phyloP scores from a whole-genome alignment of 495 filamentous ascomycete species.

The Podospora comata region DNA sequence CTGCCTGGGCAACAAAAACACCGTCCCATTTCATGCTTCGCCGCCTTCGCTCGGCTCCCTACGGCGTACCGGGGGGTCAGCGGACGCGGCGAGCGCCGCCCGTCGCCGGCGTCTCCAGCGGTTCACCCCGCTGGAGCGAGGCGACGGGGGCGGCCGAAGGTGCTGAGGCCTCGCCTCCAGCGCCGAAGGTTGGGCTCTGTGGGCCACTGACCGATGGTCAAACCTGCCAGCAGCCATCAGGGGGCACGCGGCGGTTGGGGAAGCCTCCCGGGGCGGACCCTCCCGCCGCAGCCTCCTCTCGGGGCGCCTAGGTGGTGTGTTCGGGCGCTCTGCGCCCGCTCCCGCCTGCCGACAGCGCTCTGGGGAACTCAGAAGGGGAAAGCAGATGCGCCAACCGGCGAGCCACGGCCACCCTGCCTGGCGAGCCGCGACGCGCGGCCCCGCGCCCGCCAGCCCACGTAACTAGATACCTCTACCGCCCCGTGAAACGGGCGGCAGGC shows the following conservation, averaged over 20 bases:
- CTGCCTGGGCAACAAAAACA: background rate
- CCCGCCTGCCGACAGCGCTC: constrained; percentile 19
- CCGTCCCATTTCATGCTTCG: constrained; percentile 15
- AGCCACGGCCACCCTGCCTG: constrained; percentile 21
- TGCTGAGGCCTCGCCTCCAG: constrained; percentile 1
- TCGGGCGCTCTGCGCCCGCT: constrained; percentile 1
- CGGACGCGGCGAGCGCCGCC: constrained; percentile 15
- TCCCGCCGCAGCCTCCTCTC: constrained; percentile 17
- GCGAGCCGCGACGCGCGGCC: constrained; percentile 16
- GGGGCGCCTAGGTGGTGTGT: constrained; percentile 10
- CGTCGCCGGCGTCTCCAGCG: constrained; percentile 9
- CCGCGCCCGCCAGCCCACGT: constrained; percentile 20
- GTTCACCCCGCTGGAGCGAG: background rate
- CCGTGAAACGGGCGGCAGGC: constrained; percentile 23
- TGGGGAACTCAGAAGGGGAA: constrained; percentile 27
- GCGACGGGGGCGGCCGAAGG: background rate
- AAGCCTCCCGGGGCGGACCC: constrained; percentile 20
- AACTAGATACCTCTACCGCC: constrained; percentile 26
- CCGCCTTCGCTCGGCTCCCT: constrained; percentile 19
- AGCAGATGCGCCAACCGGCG: constrained; percentile 18
- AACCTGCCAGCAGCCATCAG: constrained; percentile 38
- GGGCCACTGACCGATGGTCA: constrained; percentile 50
- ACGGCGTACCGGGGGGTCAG: constrained; percentile 17
- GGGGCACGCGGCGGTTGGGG: constrained; percentile 43
- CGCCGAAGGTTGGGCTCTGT: constrained; percentile 45